A percentile compares a stretch with the other conserved stretches of the same genome.
Conservation (phyloP, 2,329 filamentous ascomycete species). For the Trichocomaceae sp. region DNA sequence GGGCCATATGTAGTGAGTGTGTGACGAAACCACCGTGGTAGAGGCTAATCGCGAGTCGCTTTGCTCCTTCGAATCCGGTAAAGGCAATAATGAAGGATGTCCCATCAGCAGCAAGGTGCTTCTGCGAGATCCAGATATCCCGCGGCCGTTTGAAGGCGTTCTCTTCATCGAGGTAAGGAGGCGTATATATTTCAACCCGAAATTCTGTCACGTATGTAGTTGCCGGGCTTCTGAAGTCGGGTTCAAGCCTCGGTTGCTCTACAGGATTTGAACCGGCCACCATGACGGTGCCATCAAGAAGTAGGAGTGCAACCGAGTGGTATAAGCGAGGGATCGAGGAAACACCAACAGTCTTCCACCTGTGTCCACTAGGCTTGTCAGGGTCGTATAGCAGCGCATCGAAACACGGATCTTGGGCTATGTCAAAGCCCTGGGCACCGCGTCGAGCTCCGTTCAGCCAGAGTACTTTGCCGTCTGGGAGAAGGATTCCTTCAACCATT, state of each 20-base stretch:
- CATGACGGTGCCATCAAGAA: slow-evolving; percentile 55
- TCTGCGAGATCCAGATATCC: slow-evolving; percentile 41
- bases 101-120: slow-evolving; percentile 39
- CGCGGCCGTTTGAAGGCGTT: slow-evolving; percentile 46
- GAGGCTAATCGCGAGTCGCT: slow-evolving; percentile 45
- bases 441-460: slow-evolving; percentile 54
- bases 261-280: slow-evolving; percentile 57
- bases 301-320: slow-evolving; percentile 54
- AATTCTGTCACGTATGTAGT: slow-evolving; percentile 52
- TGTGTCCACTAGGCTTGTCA: slow-evolving; percentile 43
- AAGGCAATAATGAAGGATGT: slow-evolving; percentile 46
- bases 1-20: slow-evolving; percentile 56
- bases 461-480: slow-evolving; percentile 55
- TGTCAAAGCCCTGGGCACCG: slow-evolving; percentile 55
- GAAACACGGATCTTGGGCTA: slow-evolving; percentile 49
- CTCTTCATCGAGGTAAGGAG: slow-evolving; percentile 52
- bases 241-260: slow-evolving; percentile 48
- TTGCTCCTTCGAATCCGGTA: slow-evolving; percentile 36
- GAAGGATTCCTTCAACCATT: slow-evolving; percentile 55
- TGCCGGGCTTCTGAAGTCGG: slow-evolving; percentile 38
- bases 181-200: slow-evolving; percentile 56
- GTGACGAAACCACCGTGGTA: slow-evolving; percentile 58
- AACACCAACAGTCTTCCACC: slow-evolving; percentile 42
- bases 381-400: slow-evolving; percentile 55
- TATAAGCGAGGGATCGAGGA: slow-evolving; percentile 49